Evolutionary conservation across 345 rosid species (phyloP).

Genomic region (Ceriops zippeliana): DNA sequence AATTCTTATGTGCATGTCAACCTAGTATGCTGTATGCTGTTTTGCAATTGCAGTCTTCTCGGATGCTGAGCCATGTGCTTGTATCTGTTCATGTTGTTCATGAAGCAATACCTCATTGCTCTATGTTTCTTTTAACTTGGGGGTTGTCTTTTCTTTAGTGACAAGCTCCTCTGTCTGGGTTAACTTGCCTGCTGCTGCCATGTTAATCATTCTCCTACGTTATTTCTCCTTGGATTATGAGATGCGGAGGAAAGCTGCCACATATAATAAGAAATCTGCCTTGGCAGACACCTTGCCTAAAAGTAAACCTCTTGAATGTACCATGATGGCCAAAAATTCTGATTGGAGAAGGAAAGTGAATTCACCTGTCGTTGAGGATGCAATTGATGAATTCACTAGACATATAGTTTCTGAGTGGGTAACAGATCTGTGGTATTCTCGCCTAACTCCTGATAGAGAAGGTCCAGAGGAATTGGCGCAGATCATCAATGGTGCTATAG

Average conservation of each 20-base stretch:
- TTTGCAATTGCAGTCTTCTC: too few species aligned
- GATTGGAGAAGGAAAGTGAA: constrained; percentile 90
- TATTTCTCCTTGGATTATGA: constrained; percentile 81
- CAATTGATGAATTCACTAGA: constrained; percentile 78
- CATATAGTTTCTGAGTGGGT: constrained; percentile 92
- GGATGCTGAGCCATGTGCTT: too few species aligned
- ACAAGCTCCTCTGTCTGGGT: constrained; percentile 96
- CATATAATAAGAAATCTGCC: constrained; percentile 55
- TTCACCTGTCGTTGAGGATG: constrained; percentile 84
- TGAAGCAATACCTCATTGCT: not conserved
- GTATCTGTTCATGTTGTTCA: not conserved
- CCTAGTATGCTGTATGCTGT: too few species aligned
- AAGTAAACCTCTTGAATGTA: constrained; percentile 43
- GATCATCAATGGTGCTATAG: constrained; percentile 71
- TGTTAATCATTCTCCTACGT: constrained; percentile 71
- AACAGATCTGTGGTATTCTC: constrained; percentile 88
- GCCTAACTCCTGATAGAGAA: constrained; percentile 77
- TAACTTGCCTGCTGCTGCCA: constrained; percentile 90
- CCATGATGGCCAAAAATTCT: constrained; percentile 44
- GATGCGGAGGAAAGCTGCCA: constrained; percentile 67
- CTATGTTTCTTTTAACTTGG: not conserved
- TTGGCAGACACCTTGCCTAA: constrained; percentile 25
- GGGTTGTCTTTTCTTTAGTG: constrained; percentile 48
- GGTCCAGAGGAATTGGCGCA: constrained; percentile 86
- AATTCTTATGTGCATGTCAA: too few species aligned